A percentile compares a stretch with the other conserved stretches of the same genome.
Conservation (phyloP, 768 basidiomycete genomes). For the Boletus speciosus region DNA sequence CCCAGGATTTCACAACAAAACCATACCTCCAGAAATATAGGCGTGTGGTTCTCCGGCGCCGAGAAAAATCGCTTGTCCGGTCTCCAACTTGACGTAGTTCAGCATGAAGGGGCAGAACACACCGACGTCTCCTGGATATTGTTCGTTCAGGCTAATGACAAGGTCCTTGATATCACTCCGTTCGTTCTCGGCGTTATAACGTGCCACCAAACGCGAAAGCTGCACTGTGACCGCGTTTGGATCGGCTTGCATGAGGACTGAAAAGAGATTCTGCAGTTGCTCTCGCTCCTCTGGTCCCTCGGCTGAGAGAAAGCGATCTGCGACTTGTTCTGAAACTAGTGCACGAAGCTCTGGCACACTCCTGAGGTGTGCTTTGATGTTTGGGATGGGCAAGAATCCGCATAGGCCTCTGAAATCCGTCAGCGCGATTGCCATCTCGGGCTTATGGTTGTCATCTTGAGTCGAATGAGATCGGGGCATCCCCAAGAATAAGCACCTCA, state of each 20-base stretch:
- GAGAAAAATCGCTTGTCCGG: constrained; percentile 91
- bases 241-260: constrained; percentile 81
- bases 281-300: constrained; percentile 35
- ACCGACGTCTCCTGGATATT: constrained; percentile 94
- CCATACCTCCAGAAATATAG: constrained; percentile 85
- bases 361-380: constrained; percentile 65
- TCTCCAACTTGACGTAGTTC: constrained; percentile 75
- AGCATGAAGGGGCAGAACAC: constrained; percentile 86
- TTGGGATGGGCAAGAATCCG: constrained; percentile 81
- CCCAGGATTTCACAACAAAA: neutral
- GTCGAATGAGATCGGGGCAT: constrained; percentile 8
- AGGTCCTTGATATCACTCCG: constrained; percentile 57
- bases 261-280: constrained; percentile 72
- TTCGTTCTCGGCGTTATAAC: constrained; percentile 52
- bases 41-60: constrained; percentile 97
- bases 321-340: constrained; percentile 59
- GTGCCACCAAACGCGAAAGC: constrained; percentile 52
- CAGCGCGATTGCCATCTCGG: constrained; percentile 97
- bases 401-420: constrained; percentile 89
- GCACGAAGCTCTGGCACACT: constrained; percentile 72
- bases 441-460: constrained; percentile 93
- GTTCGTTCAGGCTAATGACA: constrained; percentile 56
- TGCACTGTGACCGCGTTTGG: constrained; percentile 47
- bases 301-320: constrained; percentile 49
- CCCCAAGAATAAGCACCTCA: constrained; percentile 29